These are phyloP conservation scores for Monotropa hypopitys DNA, from an alignment of 179 eudicot genomes.

Conservation along the genomic window DNA sequence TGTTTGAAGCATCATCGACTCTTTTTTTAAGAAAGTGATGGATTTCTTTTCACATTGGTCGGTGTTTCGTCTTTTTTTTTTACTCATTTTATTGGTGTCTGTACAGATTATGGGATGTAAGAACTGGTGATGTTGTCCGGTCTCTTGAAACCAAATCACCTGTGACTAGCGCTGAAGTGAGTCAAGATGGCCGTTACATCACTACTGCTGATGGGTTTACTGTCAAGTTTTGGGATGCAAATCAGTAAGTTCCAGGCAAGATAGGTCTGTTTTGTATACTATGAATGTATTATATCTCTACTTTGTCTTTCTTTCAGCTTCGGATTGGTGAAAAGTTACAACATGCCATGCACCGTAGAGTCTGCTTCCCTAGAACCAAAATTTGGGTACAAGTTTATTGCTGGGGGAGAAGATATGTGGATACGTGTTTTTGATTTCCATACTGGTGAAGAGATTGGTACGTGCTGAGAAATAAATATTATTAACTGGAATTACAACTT, in stretches of 20 bases:
- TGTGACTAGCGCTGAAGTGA: slow-evolving; percentile 95
- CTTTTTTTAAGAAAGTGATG: neutral
- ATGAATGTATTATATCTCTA: neutral
- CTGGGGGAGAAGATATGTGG: slow-evolving; percentile 99
- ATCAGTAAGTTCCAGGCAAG: slow-evolving; percentile 42
- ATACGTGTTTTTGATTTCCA: slow-evolving; percentile 74
- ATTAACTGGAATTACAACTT: neutral
- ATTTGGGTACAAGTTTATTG: slow-evolving; percentile 75
- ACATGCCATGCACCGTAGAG: slow-evolving; percentile 80
- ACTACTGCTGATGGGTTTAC: slow-evolving; percentile 87
- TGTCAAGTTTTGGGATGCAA: slow-evolving; percentile 97
- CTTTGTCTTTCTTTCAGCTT: slow-evolving; percentile 38
- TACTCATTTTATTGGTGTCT: neutral
- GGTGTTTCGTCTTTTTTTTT: neutral
- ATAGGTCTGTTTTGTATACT: neutral
- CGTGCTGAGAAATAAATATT: slow-evolving; percentile 4
- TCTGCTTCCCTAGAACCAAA: slow-evolving; percentile 93
- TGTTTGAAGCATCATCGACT: too few relatives aligned
- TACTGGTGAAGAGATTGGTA: slow-evolving; percentile 83
- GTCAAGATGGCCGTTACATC: slow-evolving; percentile 91
- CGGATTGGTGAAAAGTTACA: slow-evolving; percentile 82
- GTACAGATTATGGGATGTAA: slow-evolving; percentile 78
- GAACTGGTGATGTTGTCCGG: slow-evolving; percentile 66
- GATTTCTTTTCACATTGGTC: neutral
- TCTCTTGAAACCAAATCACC: slow-evolving; percentile 83